A percentile compares a stretch with the other conserved stretches of the same genome.
Evolutionary conservation across 345 rosid genomes (phyloP).

Genomic region (Syzygium grande): DNA sequence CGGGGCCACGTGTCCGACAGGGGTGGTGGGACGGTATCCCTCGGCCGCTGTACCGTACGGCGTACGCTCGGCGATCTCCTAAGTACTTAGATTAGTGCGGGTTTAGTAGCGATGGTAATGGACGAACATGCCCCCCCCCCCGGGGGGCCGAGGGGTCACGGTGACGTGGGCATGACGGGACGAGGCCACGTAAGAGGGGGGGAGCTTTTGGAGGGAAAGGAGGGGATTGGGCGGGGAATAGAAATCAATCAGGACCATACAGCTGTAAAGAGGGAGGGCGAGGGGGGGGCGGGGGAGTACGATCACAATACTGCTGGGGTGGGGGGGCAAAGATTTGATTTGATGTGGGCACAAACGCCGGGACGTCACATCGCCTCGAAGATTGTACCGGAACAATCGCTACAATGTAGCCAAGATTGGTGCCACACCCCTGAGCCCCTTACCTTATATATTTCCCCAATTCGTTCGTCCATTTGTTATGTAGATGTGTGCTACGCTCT

Average conservation of each 20-base stretch:
- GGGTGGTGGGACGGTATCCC: not conserved
- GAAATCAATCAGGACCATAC: not conserved
- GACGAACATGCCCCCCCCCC: not conserved
- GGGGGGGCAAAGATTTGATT: constrained; percentile 8
- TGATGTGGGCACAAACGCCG: not conserved
- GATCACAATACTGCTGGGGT: not conserved
- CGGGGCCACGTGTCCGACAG: not conserved
- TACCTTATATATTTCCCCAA: not conserved
- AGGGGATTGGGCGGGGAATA: not conserved
- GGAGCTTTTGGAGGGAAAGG: not conserved
- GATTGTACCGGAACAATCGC: constrained; percentile 8
- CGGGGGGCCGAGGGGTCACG: not conserved
- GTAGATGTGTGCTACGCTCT: not conserved
- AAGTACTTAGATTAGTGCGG: not conserved
- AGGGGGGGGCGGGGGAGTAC: not conserved
- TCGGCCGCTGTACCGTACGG: not conserved
- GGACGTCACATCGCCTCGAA: constrained; percentile 10
- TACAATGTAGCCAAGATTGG: not conserved
- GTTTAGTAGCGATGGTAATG: not conserved
- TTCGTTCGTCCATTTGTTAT: not conserved
- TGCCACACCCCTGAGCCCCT: not conserved
- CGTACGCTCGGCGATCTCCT: not conserved
- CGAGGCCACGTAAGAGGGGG: not conserved
- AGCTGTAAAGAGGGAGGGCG: not conserved
- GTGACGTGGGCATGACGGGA: not conserved